phyloP scores from a whole-genome alignment of 2,329 filamentous ascomycete species.

The Plectosphaerella cucumerina region DNA sequence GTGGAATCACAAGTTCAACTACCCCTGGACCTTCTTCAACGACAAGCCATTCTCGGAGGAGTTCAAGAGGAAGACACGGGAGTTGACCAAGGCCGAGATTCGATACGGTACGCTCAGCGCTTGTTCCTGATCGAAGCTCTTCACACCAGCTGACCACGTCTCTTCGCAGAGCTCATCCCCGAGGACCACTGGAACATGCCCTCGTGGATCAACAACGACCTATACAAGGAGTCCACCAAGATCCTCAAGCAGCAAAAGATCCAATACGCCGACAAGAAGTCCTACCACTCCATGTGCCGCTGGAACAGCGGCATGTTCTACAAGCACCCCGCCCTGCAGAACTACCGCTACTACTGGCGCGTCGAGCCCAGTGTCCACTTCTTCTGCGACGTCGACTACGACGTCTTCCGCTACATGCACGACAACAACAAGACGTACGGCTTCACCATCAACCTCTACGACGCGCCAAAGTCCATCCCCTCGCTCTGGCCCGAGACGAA shows the following conservation, averaged over 20 bases:
- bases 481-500: constrained; percentile 93
- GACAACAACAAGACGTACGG: constrained; percentile 99
- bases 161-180: constrained; percentile 71
- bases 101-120: constrained; percentile 45
- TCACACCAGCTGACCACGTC: background rate
- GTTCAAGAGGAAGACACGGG: constrained; percentile 79
- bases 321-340: constrained; percentile 81
- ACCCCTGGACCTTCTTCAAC: constrained; percentile 99
- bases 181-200: constrained; percentile 91
- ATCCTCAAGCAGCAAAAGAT: constrained; percentile 80
- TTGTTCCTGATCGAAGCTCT: background rate
- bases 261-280: constrained; percentile 83
- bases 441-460: constrained; percentile 97
- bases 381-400: constrained; percentile 98
- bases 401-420: constrained; percentile 96
- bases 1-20: constrained; percentile 99
- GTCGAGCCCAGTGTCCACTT: constrained; percentile 98
- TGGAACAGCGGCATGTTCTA: constrained; percentile 99
- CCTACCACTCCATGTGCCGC: constrained; percentile 98
- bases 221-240: constrained; percentile 80
- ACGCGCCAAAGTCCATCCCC: constrained; percentile 80
- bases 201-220: constrained; percentile 83
- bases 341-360: constrained; percentile 93
- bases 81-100: constrained; percentile 82
- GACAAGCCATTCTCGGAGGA: constrained; percentile 90